Evolutionary conservation across 2,329 filamentous ascomycete genomes (phyloP), one percentile per base, ranked within the genome.

Genomic region (Didymella segeticola): DNA sequence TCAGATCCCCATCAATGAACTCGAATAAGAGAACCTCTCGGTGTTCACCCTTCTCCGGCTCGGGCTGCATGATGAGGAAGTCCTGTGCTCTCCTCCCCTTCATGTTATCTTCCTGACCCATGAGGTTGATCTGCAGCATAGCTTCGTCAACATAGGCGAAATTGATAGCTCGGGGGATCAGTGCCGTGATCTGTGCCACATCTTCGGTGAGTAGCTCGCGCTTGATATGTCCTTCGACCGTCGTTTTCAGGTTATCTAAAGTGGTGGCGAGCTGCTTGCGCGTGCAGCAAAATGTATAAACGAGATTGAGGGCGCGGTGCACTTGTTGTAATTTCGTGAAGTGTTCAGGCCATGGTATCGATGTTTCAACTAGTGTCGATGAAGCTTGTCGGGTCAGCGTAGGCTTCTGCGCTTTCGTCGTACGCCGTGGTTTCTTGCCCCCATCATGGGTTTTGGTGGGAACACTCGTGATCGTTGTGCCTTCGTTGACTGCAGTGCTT

Each of bases 211-310:
- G 80, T 34, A 99, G 75, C 15, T 86, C 79, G 20, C 85, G 83
- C 64, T 89, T 88, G 56, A 87, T 92, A 69, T 97, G 91, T 0
- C 84, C 85, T 73, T 97, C 91, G 1, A 98, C 93, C 0, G 93
- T 85, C 8, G 86, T 84, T 63, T 88, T 91, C 39, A 99, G 89
- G 5, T 89, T 96, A 14, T 95, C 89, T 62, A 97, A 91, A 0
- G 93, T 97, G 0, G 95, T 98, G 0, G 90, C 87, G 23, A 98
- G 82, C 66, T 98, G 90, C 71, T 96, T 97, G 38, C 95, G 87
- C 1, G 93, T 93, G 70, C 88, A 95, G 77, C 91, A 96, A 70
- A 99, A 98, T 0, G 95, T 98, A 66, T 91, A 96, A 1, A 98
- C 91, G 1, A 98, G 78, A 65, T 96, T 99, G 55, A 99, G 78